Base-by-base conservation (phyloP, 2,329 filamentous ascomycete genomes). In the Purpureocillium takamizusanense region DNA sequence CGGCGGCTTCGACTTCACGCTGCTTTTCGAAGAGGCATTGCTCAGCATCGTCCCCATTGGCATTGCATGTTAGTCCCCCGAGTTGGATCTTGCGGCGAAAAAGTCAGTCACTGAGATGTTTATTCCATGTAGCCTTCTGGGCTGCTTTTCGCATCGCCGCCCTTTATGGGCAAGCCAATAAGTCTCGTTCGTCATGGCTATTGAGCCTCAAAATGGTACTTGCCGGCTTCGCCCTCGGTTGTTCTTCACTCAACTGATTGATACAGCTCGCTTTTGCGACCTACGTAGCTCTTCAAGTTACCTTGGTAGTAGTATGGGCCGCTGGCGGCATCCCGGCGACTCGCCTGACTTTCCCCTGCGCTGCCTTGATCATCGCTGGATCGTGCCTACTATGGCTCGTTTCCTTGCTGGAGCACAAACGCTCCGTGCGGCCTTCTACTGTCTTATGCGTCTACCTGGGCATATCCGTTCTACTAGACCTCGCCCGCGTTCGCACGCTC, bases 371-470 rank as follows among this genome's bases (percentile, higher is more conserved):
- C 4, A 41, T 51, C 4, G 41, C 42, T 11, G 46, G 39, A 16
- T 47, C 37, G 17, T 23, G 36, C 3, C 31, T 48, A 15, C 41
- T 51, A 12, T 28, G 46, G 3, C 36, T 41, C 7, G 31, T 56
- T 9, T 62, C 57, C 0, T 60, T 52, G 35, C 37, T 46, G 7
- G 58, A 63, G 36, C 60, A 63, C 39, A 42, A 40, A 7, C 48
- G 51, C 4, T 51, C 55, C 7, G 45, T 59, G 10, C 46, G 54
- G 10, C 60, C 60, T 3, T 62, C 60, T 2, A 46, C 55, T 1
- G 36, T 61, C 3, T 42, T 63, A 13, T 48, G 40, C 30, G 34
- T 46, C 7, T 63, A 54, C 36, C 38, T 62, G 12, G 49, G 59
- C 30, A 34, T 51, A 6, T 56, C 57, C 2, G 40, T 54, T 7